Base-by-base conservation (phyloP, 306 rosid species). In the Prunus fruticosa region DNA sequence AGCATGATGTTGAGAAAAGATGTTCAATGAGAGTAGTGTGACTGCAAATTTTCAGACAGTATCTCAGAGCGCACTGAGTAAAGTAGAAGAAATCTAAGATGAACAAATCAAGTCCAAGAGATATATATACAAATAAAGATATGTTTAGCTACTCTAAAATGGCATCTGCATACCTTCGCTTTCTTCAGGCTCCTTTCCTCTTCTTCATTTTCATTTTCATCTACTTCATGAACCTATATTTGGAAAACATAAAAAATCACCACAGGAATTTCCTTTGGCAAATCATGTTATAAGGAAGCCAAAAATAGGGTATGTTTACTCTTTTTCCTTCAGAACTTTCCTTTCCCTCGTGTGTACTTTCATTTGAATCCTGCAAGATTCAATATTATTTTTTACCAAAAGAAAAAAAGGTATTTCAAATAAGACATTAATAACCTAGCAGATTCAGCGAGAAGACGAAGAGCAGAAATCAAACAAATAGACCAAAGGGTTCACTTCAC, bases 101-200 rank as follows among this genome's bases (percentile, higher is more conserved):
- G 38, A 77, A 38, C 3, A 10, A 32, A 64, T 47, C 43, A 61
- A 64, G 64, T 52, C 34, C 49, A n/a, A 27, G 60, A 63, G 45
- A 18, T 32, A 45, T 52, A 12, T 30, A n/a, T 61, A 62, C 16
- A 20, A 6, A 23, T 30, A 32, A 47, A 25, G 19, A 77, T n/a
- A 68, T 22, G 15, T 34, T 61, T 27, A 61, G 7, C 8, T 2
- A 22, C 41, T 47, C 0, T 11, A 54, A 28, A 43, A 54, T 27
- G 10, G 62, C n/a, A 72, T 19, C 32, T 3, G 7, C 71, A 27
- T 45, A 88, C 91, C 90, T 88, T 81, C 25, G 52, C 79, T 81
- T 67, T 81, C 85, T 84, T 90, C 49, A 76, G 25, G 64, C 54
- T 84, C 46, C 79, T 53, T 78, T 76, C 89, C 52, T 78, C 78